Evolutionary conservation across 2,329 filamentous ascomycete species (phyloP).

Genomic region (Didymella segeticola): DNA sequence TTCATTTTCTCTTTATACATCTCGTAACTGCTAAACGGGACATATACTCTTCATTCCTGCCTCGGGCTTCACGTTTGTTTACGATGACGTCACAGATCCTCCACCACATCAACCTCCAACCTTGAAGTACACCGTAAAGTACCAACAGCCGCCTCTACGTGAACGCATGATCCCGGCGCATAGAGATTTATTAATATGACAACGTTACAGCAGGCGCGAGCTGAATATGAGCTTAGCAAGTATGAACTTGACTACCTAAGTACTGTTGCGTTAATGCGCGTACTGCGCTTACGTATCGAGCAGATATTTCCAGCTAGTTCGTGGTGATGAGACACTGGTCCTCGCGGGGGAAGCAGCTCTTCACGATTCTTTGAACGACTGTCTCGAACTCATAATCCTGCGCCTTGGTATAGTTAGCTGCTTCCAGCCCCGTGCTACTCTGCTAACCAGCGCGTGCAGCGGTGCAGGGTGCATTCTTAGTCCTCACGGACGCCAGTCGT

Average conservation of each 20-base stretch:
- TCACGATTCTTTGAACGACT: not conserved
- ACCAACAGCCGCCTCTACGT: not conserved
- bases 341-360: not conserved
- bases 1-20: not conserved
- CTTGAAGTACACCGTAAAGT: not conserved
- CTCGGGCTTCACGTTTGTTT: not conserved
- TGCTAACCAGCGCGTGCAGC: not conserved
- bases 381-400: conserved; percentile 1
- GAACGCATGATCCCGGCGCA: not conserved
- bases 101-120: not conserved
- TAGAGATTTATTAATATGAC: not conserved
- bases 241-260: not conserved
- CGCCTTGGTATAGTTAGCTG: not conserved
- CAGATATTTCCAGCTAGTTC: conserved; percentile 7
- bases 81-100: not conserved
- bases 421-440: too few relatives aligned
- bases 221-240: conserved; percentile 7
- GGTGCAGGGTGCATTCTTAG: not conserved
- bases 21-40: not conserved
- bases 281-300: not conserved
- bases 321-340: not conserved
- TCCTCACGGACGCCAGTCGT: not conserved
- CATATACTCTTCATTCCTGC: not conserved
- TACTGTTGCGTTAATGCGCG: not conserved
- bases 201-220: not conserved